Conservation (phyloP, 2,329 filamentous ascomycete genomes). For the Cordyceps javanica region DNA sequence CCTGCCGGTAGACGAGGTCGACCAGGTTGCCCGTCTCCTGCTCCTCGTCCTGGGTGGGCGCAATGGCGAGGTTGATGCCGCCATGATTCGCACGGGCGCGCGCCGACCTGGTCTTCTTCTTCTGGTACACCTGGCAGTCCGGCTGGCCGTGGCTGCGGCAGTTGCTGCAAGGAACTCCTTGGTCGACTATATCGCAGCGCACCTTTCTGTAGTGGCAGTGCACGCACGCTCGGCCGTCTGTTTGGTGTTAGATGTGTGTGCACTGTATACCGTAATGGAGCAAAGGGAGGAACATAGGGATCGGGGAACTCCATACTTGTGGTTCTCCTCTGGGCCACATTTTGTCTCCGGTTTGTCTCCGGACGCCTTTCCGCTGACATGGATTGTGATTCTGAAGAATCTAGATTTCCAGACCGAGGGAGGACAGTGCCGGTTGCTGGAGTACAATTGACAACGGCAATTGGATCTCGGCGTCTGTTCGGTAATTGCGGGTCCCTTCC, state of each 20-base stretch:
- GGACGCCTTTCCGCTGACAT: neutral
- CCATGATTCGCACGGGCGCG: neutral
- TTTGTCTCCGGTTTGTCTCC: neutral
- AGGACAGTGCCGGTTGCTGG: no score
- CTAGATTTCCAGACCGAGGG: no score
- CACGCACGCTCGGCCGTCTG: conserved; percentile 37
- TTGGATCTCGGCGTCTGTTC: neutral
- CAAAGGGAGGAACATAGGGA: neutral
- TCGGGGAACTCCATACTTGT: neutral
- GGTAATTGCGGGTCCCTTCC: neutral
- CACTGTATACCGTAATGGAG: neutral
- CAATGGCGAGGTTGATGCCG: no score
- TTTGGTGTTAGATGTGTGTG: neutral
- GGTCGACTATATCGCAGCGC: conserved; percentile 41
- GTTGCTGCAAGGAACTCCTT: conserved; percentile 42
- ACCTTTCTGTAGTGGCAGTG: conserved; percentile 46
- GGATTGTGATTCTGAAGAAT: neutral
- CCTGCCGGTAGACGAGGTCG: conserved; percentile 44
- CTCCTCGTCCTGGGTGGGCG: conserved; percentile 24
- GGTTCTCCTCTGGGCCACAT: neutral
- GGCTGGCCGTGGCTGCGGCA: conserved; percentile 35
- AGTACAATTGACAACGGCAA: neutral
- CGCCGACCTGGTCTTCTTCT: conserved; percentile 32
- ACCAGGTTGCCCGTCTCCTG: conserved; percentile 41
- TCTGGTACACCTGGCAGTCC: conserved; percentile 43